Base-by-base conservation (phyloP, 2,329 filamentous ascomycete species). In the Clonostachys chloroleuca region DNA sequence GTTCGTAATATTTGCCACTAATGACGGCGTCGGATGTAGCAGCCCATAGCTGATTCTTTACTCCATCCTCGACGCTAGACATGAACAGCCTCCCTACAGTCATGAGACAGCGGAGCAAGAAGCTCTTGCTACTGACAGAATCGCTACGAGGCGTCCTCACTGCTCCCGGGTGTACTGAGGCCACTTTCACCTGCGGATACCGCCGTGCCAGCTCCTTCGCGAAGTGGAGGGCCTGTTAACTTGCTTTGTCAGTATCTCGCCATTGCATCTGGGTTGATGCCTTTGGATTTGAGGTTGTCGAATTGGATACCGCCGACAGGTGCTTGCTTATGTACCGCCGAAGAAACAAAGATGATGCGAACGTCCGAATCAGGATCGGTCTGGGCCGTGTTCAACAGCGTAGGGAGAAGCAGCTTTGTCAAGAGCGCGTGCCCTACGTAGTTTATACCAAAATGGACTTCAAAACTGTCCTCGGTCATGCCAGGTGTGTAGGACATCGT, bases 181-280 rank as follows among this genome's bases (percentile, higher is more conserved):
- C 64, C 18, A 67, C 66, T 18, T 62, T 65, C 2, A 76, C 61
- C 16, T 64, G 52, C 0, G 71, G 71, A 46, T 71, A 64, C 2
- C 69, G 67, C 7, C 68, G 64, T 4, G 70, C 70, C 5, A 78
- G 52, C 51, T 75, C 70, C 1, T 64, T 55, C 4, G 72, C 71
- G 42, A 72, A 71, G n/a, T n/a, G n/a, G n/a, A n/a, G n/a, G n/a
- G 45, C 74, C 76, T 3, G 73, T 75, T 1, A 73, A 65, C 54
- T 78, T 80, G 49, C 69, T 73, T n/a, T 72, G 69, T 9, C 65
- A 71, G 52, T 80, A 81, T 2, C 73, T 71, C 4, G 61, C 50
- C 43, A 24, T 54, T 52, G 56, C 37, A 53, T 55, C 1, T 24
- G 8, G 24, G 56, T 59, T 17, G 36, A 12, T 13, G 10, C 10